A percentile compares a stretch with the other conserved stretches of the same genome.
phyloP scores from a whole-genome alignment of 257 asterid species.

The Scutellaria galericulata region DNA sequence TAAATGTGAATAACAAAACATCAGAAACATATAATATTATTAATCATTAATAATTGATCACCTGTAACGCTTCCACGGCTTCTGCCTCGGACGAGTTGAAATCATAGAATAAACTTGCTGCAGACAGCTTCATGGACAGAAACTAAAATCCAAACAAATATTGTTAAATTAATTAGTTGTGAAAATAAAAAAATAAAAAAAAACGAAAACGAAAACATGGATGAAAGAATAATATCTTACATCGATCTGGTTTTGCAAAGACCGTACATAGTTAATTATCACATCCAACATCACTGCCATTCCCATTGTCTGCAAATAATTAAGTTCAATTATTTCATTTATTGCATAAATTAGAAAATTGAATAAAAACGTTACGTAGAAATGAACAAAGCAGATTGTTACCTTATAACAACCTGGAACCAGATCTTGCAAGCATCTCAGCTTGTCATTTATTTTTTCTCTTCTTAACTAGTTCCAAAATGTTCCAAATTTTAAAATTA shows the following conservation, averaged over 20 bases:
- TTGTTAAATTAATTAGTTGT: too few species aligned
- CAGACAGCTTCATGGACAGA: conserved; percentile 95
- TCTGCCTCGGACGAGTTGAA: conserved; percentile 88
- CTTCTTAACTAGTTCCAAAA: conserved; percentile 61
- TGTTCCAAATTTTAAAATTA: not conserved
- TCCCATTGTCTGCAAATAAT: conserved; percentile 84
- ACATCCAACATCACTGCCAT: conserved; percentile 99
- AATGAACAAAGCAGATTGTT: not conserved
- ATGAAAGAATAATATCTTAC: conserved; percentile 44
- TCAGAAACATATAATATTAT: not conserved
- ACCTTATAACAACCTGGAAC: conserved; percentile 99
- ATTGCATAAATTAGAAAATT: not conserved
- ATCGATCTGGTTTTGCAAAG: conserved; percentile 94
- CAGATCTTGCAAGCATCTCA: conserved; percentile 86
- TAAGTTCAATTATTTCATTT: not conserved
- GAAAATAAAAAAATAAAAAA: too few species aligned
- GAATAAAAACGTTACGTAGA: not conserved
- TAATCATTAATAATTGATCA: conserved; percentile 15
- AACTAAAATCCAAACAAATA: conserved; percentile 47
- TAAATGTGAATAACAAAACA: not conserved
- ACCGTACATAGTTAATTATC: conserved; percentile 78
- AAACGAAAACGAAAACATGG: not conserved
- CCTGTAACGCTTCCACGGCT: conserved; percentile 67
- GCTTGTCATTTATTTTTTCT: conserved; percentile 89
- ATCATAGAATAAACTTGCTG: conserved; percentile 88